These are phyloP conservation scores for Tetrahymena malaccensis DNA, from an alignment of 73 alveolate species.

Conservation along the genomic window DNA sequence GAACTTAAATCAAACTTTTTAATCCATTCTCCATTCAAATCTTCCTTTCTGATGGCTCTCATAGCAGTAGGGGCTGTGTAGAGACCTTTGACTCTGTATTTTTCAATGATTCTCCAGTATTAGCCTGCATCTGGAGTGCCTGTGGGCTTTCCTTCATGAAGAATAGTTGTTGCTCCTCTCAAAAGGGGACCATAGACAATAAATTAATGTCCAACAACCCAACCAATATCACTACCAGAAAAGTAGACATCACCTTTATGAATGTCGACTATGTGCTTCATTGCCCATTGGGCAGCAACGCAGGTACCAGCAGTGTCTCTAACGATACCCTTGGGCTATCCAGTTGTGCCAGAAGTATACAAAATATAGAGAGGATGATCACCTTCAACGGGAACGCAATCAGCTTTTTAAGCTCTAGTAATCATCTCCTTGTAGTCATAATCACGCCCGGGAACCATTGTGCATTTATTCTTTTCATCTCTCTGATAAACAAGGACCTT, in stretches of 20 bases:
- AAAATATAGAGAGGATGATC: slow-evolving; percentile 91
- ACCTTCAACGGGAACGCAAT: slow-evolving; percentile 71
- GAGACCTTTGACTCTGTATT: slow-evolving; percentile 81
- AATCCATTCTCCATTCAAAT: slow-evolving; percentile 87
- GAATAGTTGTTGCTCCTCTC: slow-evolving; percentile 91
- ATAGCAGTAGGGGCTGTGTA: slow-evolving; percentile 99
- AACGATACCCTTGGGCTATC: slow-evolving; percentile 98
- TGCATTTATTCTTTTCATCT: slow-evolving; percentile 2
- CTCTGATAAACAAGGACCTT: slow-evolving; percentile 55
- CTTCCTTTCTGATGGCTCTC: slow-evolving; percentile 94
- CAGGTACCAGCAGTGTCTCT: slow-evolving; percentile 95
- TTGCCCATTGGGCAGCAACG: slow-evolving; percentile 86
- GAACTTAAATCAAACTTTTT: slow-evolving; percentile 62
- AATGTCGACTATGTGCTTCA: slow-evolving; percentile 85
- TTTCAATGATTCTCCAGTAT: slow-evolving; percentile 83
- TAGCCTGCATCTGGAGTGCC: slow-evolving; percentile 92
- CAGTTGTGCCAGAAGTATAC: slow-evolving; percentile 99
- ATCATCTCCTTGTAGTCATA: slow-evolving; percentile 45
- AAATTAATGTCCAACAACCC: slow-evolving; percentile 99
- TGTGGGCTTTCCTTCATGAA: slow-evolving; percentile 98
- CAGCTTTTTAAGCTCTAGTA: slow-evolving; percentile 40
- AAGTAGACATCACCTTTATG: slow-evolving; percentile 81
- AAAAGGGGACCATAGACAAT: slow-evolving; percentile 98
- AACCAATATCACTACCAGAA: slow-evolving; percentile 98
- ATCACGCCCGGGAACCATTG: slow-evolving; percentile 21